A percentile compares a stretch with the other conserved stretches of the same genome.
Conservation (phyloP, 306 rosid genomes). For the Myrica gale region DNA sequence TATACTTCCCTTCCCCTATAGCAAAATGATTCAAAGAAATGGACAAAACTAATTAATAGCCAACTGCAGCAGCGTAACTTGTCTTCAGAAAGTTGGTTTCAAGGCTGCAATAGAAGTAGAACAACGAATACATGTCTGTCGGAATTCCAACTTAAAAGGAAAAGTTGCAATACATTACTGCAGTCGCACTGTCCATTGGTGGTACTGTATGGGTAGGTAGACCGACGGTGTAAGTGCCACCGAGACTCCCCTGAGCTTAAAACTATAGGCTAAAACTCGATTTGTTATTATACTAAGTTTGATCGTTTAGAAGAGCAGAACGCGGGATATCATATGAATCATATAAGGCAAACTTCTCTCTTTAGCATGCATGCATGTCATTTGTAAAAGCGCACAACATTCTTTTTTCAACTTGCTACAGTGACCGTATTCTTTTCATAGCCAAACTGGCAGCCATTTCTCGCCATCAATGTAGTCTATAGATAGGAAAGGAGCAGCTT, state of each 20-base stretch:
- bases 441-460: constrained; percentile 73
- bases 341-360: not conserved
- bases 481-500: constrained; percentile 43
- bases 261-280: not conserved
- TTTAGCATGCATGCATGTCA: not conserved
- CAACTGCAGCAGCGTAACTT: too few species aligned
- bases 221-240: not conserved
- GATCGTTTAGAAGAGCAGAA: not conserved
- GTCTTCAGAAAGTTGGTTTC: too few species aligned
- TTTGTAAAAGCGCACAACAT: not conserved
- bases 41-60: too few species aligned
- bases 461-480: constrained; percentile 59
- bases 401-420: constrained; percentile 6
- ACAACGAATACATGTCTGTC: not conserved
- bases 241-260: not conserved
- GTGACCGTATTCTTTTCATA: constrained; percentile 17
- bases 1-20: too few species aligned
- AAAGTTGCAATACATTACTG: not conserved
- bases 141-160: not conserved
- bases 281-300: not conserved
- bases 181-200: not conserved
- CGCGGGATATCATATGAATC: not conserved
- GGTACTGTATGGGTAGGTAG: not conserved
- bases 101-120: not conserved
- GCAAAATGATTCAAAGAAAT: too few species aligned